phyloP scores from a whole-genome alignment of 306 rosid species.

The Pueraria montana region DNA sequence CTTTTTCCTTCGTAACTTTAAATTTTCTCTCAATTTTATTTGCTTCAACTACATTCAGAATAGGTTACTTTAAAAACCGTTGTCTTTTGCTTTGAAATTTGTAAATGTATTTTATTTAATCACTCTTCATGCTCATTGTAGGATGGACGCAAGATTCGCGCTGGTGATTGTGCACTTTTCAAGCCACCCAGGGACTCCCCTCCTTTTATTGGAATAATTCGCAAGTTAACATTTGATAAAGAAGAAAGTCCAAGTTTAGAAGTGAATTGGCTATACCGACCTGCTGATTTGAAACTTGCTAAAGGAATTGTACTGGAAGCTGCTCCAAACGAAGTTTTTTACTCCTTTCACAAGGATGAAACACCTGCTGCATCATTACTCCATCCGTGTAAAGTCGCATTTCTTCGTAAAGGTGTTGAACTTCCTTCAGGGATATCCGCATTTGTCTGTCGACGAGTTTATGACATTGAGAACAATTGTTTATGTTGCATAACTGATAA shows the following conservation, averaged over 20 bases:
- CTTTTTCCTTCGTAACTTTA: neutral
- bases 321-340: slow-evolving; percentile 92
- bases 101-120: slow-evolving; percentile 1
- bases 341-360: slow-evolving; percentile 97
- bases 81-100: too few relatives aligned
- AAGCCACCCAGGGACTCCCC: slow-evolving; percentile 90
- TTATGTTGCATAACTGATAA: slow-evolving; percentile 97
- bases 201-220: slow-evolving; percentile 96
- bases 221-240: slow-evolving; percentile 60
- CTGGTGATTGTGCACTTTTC: slow-evolving; percentile 97
- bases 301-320: slow-evolving; percentile 82
- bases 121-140: slow-evolving; percentile 32
- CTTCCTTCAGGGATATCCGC: slow-evolving; percentile 93
- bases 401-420: slow-evolving; percentile 92
- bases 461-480: slow-evolving; percentile 76
- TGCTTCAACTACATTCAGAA: too few relatives aligned
- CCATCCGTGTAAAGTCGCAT: slow-evolving; percentile 97
- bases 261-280: slow-evolving; percentile 95
- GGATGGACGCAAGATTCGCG: slow-evolving; percentile 95
- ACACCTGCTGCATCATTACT: slow-evolving; percentile 92
- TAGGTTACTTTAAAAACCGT: too few relatives aligned
- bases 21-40: too few relatives aligned
- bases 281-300: slow-evolving; percentile 80
- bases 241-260: slow-evolving; percentile 67
- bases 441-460: slow-evolving; percentile 93